Evolutionary conservation across 495 filamentous ascomycete genomes (phyloP), one percentile per base, ranked within the genome.

Genomic region (Hypomontagnella monticulosa): DNA sequence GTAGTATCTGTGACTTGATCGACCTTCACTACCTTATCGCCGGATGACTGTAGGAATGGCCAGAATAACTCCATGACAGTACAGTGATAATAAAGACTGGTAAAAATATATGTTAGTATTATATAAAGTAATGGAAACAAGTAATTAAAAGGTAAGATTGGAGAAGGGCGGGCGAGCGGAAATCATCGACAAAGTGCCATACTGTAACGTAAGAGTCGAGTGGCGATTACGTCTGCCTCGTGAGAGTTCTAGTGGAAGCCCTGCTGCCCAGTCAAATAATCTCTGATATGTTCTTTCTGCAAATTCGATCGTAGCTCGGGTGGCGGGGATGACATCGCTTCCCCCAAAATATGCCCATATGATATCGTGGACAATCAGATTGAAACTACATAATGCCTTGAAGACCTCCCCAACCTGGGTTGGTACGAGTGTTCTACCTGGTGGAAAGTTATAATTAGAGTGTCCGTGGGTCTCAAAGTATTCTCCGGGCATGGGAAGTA

Each of bases 61-160:
- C 64, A 65, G 19, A 67, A 69, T 33, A 71, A 16, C 36, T 69
- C 63, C 57, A 68, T 61, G 7, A 73, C 59, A 9, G 60, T 56
- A 9, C 64, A 61, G 48, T 73, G 71, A 33, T 54, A 63, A n/a
- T 66, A 71, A 5, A 73, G 63, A 40, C 71, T 27, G 18, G 18
- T 4, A 34, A 12, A 48, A 37, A 8, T 30, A 1, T 20, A n/a
- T 15, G 57, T 68, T 54, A 64, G 64, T 36, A 48, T 10, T 16
- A 61, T 42, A 38, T 40, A 15, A 9, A 12, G 16, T 15, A 40
- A 0, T 20, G 8, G 30, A 27, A 33, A n/a, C 16, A 0, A 20
- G 14, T 1, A 16, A 56, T 46, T 3, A 14, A 55, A 20, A 38
- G 55, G 12, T 18, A 10, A 16, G 16, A 12, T 6, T 19, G 48